Evolutionary conservation across 495 filamentous ascomycete species (phyloP).

Genomic region (Friedmanniomyces endolithicus): DNA sequence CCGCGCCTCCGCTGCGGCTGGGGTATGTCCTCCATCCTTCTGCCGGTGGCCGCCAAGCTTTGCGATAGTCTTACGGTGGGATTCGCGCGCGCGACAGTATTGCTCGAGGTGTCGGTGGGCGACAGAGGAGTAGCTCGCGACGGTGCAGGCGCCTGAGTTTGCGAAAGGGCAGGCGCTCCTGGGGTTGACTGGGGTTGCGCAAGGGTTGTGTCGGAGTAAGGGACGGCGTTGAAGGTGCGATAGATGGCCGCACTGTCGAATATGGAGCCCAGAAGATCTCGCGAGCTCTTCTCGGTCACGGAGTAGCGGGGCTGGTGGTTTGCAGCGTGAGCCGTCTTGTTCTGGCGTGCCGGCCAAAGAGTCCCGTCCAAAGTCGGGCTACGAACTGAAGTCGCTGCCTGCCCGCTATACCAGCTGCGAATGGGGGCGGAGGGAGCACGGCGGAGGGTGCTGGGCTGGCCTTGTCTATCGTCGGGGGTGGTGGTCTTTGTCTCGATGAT

Average conservation of each 20-base stretch:
- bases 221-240: constrained; percentile 17
- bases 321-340: background rate
- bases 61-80: constrained; percentile 10
- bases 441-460: constrained; percentile 1
- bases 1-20: constrained; percentile 60
- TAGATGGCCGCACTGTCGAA: constrained; percentile 21
- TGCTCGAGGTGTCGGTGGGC: background rate
- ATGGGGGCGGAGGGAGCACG: constrained; percentile 5
- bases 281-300: constrained; percentile 15
- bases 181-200: background rate
- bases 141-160: background rate
- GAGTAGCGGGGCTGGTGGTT: constrained; percentile 12
- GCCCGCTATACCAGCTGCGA: constrained; percentile 2
- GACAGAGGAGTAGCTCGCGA: background rate
- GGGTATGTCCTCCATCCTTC: constrained; percentile 43
- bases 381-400: background rate
- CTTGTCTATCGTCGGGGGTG: background rate
- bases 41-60: constrained; percentile 17
- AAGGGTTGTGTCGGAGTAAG: constrained; percentile 14
- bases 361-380: background rate
- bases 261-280: constrained; percentile 15
- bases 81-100: constrained; percentile 3
- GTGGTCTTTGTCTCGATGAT: background rate
- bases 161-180: background rate
- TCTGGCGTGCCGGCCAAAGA: background rate